Percentiles rank a stretch among this genome's conserved stretches.
Conservation (phyloP, 768 basidiomycete species). For the Macrocybe gigantea region DNA sequence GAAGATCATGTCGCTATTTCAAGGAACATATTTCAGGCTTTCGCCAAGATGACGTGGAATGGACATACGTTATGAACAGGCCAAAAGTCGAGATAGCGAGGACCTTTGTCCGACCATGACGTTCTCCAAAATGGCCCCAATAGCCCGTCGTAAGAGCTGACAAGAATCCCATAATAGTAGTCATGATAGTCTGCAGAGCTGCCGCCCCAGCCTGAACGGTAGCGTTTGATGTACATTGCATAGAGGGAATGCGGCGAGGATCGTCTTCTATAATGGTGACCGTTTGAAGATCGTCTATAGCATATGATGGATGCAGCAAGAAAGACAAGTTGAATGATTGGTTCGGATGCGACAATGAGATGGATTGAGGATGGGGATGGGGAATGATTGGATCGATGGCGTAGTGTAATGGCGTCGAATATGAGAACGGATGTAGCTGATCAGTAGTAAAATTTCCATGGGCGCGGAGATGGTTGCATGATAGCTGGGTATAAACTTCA, state of each 20-base stretch:
- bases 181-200: conserved; percentile 69
- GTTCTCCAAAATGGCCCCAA: conserved; percentile 85
- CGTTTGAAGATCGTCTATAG: background rate
- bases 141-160: conserved; percentile 83
- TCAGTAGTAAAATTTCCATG: conserved; percentile 12
- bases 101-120: conserved; percentile 71
- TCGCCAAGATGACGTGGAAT: conserved; percentile 2
- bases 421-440: too few species aligned
- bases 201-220: conserved; percentile 69
- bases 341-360: too few species aligned
- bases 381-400: conserved; percentile 7
- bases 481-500: conserved; percentile 73
- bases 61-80: conserved; percentile 30
- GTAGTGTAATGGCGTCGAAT: conserved; percentile 34
- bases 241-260: conserved; percentile 29
- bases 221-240: conserved; percentile 36
- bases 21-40: background rate
- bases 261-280: conserved; percentile 24
- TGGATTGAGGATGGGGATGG: background rate
- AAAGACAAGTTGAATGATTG: too few species aligned
- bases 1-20: conserved; percentile 72
- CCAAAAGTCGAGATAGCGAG: conserved; percentile 70
- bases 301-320: too few species aligned
- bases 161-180: conserved; percentile 71
- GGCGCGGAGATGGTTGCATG: conserved; percentile 53